Evolutionary conservation across 352 stramenopile genomes (phyloP).

Genomic region (Halophytophthora polymorphica): DNA sequence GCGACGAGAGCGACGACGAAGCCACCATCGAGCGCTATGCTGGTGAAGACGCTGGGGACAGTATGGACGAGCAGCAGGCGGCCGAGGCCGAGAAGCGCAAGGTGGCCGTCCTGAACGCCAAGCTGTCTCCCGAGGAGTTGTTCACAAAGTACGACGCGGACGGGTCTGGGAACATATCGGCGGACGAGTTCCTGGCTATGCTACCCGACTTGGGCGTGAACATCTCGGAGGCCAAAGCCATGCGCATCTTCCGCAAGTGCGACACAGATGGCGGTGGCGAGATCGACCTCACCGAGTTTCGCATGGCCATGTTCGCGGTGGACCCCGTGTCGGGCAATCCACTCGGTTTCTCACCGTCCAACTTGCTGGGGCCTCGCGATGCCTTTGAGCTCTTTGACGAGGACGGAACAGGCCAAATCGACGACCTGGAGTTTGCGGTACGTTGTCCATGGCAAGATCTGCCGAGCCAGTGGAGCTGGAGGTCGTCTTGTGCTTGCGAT

Average conservation of each 20-base stretch:
- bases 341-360: constrained; percentile 80
- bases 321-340: constrained; percentile 84
- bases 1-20: constrained; percentile 80
- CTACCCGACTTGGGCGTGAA: constrained; percentile 85
- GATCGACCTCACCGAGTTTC: constrained; percentile 93
- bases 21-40: constrained; percentile 71
- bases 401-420: constrained; percentile 86
- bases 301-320: constrained; percentile 90
- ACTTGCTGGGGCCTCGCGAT: constrained; percentile 80
- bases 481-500: neutral
- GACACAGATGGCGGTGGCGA: constrained; percentile 88
- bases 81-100: constrained; percentile 54
- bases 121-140: constrained; percentile 82
- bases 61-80: constrained; percentile 20
- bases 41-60: constrained; percentile 27
- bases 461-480: no score
- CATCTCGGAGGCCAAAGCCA: constrained; percentile 86
- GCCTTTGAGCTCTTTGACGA: constrained; percentile 92
- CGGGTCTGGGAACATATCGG: constrained; percentile 87
- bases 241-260: constrained; percentile 90
- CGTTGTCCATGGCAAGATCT: neutral
- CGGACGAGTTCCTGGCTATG: constrained; percentile 88
- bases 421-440: constrained; percentile 93
- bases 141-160: constrained; percentile 93
- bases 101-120: constrained; percentile 61